Evolutionary conservation across 73 alveolate species (phyloP), one percentile per base, ranked within the genome.

Genomic region (Symbiodinium pilosum): DNA sequence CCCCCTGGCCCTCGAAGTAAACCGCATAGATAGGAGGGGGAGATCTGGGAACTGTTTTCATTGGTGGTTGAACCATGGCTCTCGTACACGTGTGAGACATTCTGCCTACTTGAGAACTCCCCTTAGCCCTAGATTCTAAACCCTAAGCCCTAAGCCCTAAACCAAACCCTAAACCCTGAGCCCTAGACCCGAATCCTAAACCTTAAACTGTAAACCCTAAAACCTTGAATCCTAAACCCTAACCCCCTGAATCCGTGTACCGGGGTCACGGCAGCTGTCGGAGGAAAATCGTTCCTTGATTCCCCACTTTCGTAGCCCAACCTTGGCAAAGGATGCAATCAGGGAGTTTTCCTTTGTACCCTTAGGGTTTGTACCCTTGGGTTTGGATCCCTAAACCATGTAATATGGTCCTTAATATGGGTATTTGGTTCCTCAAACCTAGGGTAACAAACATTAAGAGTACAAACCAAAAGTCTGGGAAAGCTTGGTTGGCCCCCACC

Each of bases 301-400:
- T 91, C 7, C 88, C 88, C 51, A 91, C 88, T 43, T 91, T 91
- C 52, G 88, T 91, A 52, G 97, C 97, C 97, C 97, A 91, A 20
- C 97, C 97, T 91, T 18, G 51, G 87, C 11, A 4, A 6, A 34
- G 36, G 12, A 36, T 6, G 3, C 3, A 24, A 1, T 34, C 32
- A 8, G 43, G 40, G 39, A 36, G 77, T 59, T 59, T 4, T 24
- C 12, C 38, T n/a, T 1, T 59, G 18, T 24, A 36, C 1, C 38
- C 36, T 59, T 59, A 7, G 73, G 73, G 73, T 56, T 5, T 56
- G 73, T 56, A 47, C 64, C 7, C 16, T 11, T 7, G 64, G 16
- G n/a, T 47, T 47, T 47, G 24, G 16, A 47, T 16, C 64, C 16
- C 64, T 11, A 47, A 7, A 16, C 64, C 16, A 47, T 47, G 64